Conservation (phyloP, 176 grass and related monocot species). For the Oryza glumipatula region DNA sequence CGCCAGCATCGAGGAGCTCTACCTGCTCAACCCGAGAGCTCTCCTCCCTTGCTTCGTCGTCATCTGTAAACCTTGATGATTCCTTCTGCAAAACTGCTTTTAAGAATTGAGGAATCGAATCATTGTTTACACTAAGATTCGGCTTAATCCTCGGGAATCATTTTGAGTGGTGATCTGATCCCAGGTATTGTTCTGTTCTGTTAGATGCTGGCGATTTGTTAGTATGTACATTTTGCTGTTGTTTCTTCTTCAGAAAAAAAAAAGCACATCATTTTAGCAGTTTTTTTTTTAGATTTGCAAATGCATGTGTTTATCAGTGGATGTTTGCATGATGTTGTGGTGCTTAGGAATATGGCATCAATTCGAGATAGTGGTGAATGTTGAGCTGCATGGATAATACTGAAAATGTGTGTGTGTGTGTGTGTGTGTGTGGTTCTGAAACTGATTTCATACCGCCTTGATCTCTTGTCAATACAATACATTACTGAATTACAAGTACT, state of each 20-base stretch:
- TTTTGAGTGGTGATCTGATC: not conserved
- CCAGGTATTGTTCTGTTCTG: not conserved
- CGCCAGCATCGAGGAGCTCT: conserved; percentile 65
- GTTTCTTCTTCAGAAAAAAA: not conserved
- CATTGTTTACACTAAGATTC: not conserved
- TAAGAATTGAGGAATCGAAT: not conserved
- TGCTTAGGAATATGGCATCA: not conserved
- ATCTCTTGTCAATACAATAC: no score
- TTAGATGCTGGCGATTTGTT: not conserved
- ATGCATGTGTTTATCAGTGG: not conserved
- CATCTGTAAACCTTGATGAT: conserved; percentile 61
- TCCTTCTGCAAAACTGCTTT: not conserved
- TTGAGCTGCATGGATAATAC: not conserved
- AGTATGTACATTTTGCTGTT: not conserved
- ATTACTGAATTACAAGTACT: no score
- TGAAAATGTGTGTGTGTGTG: no score
- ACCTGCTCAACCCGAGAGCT: conserved; percentile 66
- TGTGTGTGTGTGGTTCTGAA: not conserved
- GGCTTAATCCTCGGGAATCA: not conserved
- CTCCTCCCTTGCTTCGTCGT: conserved; percentile 84
- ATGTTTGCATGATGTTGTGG: not conserved
- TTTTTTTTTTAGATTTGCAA: not conserved
- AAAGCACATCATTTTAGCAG: not conserved
- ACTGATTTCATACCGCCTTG: no score
- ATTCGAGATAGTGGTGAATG: not conserved